Evolutionary conservation across 352 stramenopile genomes (phyloP).

Genomic region (Aphanomyces invadans): DNA sequence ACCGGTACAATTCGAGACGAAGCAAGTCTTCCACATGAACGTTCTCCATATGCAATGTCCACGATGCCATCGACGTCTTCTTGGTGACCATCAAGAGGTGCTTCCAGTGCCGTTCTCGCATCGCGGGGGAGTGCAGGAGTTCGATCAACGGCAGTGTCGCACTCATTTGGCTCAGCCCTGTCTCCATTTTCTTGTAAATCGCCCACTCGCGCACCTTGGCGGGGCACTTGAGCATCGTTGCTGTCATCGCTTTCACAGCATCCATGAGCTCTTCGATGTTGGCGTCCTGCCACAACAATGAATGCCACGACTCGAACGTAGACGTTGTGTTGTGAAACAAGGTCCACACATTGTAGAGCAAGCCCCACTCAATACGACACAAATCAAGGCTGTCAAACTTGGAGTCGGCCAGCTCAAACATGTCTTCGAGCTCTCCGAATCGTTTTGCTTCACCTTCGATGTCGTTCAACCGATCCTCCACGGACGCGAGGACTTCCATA

Average conservation of each 20-base stretch:
- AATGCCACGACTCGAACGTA: constrained; percentile 80
- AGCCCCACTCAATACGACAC: constrained; percentile 78
- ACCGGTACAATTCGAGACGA: constrained; percentile 72
- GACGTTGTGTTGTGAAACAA: constrained; percentile 33
- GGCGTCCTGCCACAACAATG: constrained; percentile 77
- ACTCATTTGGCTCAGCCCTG: constrained; percentile 82
- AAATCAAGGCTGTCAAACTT: constrained; percentile 73
- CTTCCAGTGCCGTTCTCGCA: constrained; percentile 92
- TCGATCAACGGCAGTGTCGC: constrained; percentile 86
- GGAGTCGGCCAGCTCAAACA: constrained; percentile 88
- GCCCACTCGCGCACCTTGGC: constrained; percentile 82
- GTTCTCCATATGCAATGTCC: constrained; percentile 85
- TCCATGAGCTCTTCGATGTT: constrained; percentile 63
- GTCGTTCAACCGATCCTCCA: constrained; percentile 63
- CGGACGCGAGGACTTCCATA: constrained; percentile 75
- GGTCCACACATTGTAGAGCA: constrained; percentile 91
- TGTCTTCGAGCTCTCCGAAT: constrained; percentile 89
- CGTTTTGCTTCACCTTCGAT: constrained; percentile 77
- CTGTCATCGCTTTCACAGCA: constrained; percentile 77
- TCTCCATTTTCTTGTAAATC: constrained; percentile 80
- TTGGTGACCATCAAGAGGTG: constrained; percentile 74
- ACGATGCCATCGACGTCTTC: constrained; percentile 75
- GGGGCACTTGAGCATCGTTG: constrained; percentile 66
- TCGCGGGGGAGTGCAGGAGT: constrained; percentile 91
- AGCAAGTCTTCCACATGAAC: constrained; percentile 73